Evolutionary conservation across 805 yeast species (phyloP), one percentile per base, ranked within the genome.

Genomic region (Metschnikowia borealis): DNA sequence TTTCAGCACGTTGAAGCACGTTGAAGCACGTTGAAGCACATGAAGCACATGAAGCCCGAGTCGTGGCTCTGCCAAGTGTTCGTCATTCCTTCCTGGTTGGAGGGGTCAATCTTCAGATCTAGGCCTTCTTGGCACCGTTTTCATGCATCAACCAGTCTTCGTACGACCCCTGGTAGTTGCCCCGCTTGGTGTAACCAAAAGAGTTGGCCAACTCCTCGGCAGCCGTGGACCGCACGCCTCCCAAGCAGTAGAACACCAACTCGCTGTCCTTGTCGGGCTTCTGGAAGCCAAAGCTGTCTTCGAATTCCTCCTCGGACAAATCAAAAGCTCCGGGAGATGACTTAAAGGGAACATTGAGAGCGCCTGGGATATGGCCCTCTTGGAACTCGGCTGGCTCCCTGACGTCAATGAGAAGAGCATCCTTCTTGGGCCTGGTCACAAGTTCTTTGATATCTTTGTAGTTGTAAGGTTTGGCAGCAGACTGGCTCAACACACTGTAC

Each of bases 271-370:
- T 67, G 6, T 70, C 59, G 2, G 99, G 99, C 72, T 92, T 92
- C 13, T 75, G 76, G 62, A 90, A 84, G 13, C 95, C 92, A 71
- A 91, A 89, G 43, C 81, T 75, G 35, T 86, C 87, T 60, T 82
- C 78, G 62, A 94, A 92, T 57, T 88, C 96, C 48, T 87, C 96
- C 5, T 79, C 77, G 1, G 84, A 69, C 45, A 92, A 78, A 44
- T 88, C 89, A 53, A 92, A 75, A 0, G 98, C 98, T 18, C 96
- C 96, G 0, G 98, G 98, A 11, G 91, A 81, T 4, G 94, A 82
- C 63, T 89, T 89, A 71, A 83, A 85, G 17, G 99, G 98, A 51
- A 92, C 79, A 64, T 94, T 94, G 50, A 91, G 68, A 5, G 98
- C 85, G 13, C 81, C 79, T 29, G 97, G 97, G 59, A 92, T 86